A percentile compares a stretch with the other conserved stretches of the same genome.
These are phyloP conservation scores for Xylaria grammica DNA, from an alignment of 495 filamentous ascomycete species.

Conservation along the genomic window DNA sequence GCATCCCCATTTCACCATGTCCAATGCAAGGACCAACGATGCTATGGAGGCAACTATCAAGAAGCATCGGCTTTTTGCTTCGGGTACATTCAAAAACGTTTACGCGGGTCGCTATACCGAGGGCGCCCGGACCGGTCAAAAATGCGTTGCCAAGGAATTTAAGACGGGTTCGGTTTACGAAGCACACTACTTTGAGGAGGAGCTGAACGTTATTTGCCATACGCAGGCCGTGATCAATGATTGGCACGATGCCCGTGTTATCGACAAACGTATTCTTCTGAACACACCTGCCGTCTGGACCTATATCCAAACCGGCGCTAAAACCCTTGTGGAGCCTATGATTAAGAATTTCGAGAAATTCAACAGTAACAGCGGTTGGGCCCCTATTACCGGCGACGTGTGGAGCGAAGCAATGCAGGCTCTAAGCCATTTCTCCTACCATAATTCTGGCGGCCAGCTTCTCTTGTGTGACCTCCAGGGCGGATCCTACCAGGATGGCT, in stretches of 20 bases:
- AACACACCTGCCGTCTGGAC: slow-evolving; percentile 40
- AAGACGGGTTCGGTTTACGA: slow-evolving; percentile 37
- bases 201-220: slow-evolving; percentile 41
- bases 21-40: not conserved
- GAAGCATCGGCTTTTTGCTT: slow-evolving; percentile 33
- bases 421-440: slow-evolving; percentile 51
- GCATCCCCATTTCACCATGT: slow-evolving; percentile 26
- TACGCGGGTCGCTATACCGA: slow-evolving; percentile 36
- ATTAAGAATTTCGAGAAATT: slow-evolving; percentile 49
- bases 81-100: slow-evolving; percentile 40
- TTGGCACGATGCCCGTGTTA: slow-evolving; percentile 40
- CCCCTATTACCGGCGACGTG: slow-evolving; percentile 3
- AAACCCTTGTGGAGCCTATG: slow-evolving; percentile 38
- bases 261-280: slow-evolving; percentile 36
- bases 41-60: not conserved
- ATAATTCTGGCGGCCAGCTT: slow-evolving; percentile 39
- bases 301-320: slow-evolving; percentile 22
- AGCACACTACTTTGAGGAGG: slow-evolving; percentile 38
- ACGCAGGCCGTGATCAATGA: slow-evolving; percentile 42
- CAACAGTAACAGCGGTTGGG: slow-evolving; percentile 51
- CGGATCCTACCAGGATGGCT: slow-evolving; percentile 37
- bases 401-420: slow-evolving; percentile 47
- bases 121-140: slow-evolving; percentile 32
- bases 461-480: slow-evolving; percentile 49
- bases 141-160: slow-evolving; percentile 46